A percentile compares a stretch with the other conserved stretches of the same genome.
Conservation (phyloP, 2,329 filamentous ascomycete genomes). For the Hortaea werneckii region DNA sequence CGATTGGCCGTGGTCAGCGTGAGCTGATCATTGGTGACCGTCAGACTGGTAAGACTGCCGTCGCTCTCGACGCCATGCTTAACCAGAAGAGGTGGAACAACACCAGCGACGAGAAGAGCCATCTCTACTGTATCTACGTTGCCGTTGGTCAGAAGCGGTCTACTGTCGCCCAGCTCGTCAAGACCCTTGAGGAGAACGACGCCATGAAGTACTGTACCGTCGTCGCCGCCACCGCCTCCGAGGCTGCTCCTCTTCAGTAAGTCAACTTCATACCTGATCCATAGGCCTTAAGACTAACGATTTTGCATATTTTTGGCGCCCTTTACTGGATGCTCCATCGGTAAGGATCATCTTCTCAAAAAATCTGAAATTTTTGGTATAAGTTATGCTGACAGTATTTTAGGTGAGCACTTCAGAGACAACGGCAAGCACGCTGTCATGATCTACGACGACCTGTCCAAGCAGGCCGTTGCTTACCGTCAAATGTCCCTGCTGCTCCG, state of each 20-base stretch:
- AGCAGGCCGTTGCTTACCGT: slow-evolving; percentile 68
- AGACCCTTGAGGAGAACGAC: slow-evolving; percentile 99
- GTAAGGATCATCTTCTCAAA: not conserved
- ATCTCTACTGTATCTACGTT: slow-evolving; percentile 99
- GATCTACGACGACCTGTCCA: slow-evolving; percentile 90
- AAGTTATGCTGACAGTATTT: not conserved
- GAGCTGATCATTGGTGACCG: slow-evolving; percentile 99
- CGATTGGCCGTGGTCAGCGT: slow-evolving; percentile 99
- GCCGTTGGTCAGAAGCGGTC: slow-evolving; percentile 99
- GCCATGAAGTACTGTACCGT: slow-evolving; percentile 97
- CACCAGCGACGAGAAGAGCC: slow-evolving; percentile 79
- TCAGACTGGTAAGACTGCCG: slow-evolving; percentile 99
- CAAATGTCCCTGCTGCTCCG: slow-evolving; percentile 98
- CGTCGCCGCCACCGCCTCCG: slow-evolving; percentile 92
- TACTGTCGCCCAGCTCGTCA: slow-evolving; percentile 96
- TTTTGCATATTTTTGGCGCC: too few species aligned
- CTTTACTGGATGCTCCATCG: slow-evolving; percentile 58
- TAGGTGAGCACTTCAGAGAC: slow-evolving; percentile 63
- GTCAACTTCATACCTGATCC: too few species aligned
- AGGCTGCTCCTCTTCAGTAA: slow-evolving; percentile 84
- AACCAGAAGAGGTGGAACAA: slow-evolving; percentile 99
- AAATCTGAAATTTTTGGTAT: not conserved
- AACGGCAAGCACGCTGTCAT: slow-evolving; percentile 81
- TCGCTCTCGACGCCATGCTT: slow-evolving; percentile 93
- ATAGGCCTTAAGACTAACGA: too few species aligned